Percentiles rank a stretch among this genome's conserved stretches.
Evolutionary conservation across 257 asterid genomes (phyloP).

Genomic region (Leonotis leonurus): DNA sequence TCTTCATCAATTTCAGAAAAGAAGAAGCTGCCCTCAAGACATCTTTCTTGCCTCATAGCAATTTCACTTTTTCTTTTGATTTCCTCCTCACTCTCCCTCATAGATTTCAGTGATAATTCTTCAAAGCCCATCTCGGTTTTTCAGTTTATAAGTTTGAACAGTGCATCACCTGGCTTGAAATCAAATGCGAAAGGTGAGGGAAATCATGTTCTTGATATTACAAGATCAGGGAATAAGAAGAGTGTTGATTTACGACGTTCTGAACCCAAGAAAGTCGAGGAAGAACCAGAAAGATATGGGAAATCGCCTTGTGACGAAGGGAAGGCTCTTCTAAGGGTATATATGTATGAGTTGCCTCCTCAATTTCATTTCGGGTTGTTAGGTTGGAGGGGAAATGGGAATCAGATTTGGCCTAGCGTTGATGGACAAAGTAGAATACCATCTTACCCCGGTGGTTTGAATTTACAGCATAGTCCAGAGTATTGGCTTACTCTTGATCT

Average conservation of each 20-base stretch:
- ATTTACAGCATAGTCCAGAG: slow-evolving; percentile 65
- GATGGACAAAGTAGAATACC: slow-evolving; percentile 31
- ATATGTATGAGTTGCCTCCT: slow-evolving; percentile 74
- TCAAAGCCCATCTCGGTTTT: slow-evolving; percentile 29
- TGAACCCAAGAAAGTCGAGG: background rate
- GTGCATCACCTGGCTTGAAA: slow-evolving; percentile 23
- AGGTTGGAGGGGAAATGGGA: slow-evolving; percentile 40
- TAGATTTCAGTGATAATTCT: slow-evolving; percentile 35
- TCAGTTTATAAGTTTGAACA: slow-evolving; percentile 15
- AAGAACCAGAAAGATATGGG: slow-evolving; percentile 12
- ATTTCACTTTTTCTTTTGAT: slow-evolving; percentile 48
- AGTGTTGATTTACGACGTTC: background rate
- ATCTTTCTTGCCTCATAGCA: slow-evolving; percentile 43
- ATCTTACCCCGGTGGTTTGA: slow-evolving; percentile 73
- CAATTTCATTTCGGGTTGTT: slow-evolving; percentile 71
- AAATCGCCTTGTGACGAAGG: slow-evolving; percentile 29
- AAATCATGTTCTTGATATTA: slow-evolving; percentile 10
- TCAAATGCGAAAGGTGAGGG: slow-evolving; percentile 3
- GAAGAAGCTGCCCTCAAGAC: slow-evolving; percentile 43
- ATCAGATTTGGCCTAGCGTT: slow-evolving; percentile 59
- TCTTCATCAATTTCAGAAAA: slow-evolving; percentile 36
- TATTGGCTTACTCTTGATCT: slow-evolving; percentile 84
- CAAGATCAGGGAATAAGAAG: slow-evolving; percentile 7
- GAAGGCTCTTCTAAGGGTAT: slow-evolving; percentile 50
- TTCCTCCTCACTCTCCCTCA: slow-evolving; percentile 41